phyloP scores from a whole-genome alignment of 1,284 basidiomycete genomes.

The Thelephora terrestris region DNA sequence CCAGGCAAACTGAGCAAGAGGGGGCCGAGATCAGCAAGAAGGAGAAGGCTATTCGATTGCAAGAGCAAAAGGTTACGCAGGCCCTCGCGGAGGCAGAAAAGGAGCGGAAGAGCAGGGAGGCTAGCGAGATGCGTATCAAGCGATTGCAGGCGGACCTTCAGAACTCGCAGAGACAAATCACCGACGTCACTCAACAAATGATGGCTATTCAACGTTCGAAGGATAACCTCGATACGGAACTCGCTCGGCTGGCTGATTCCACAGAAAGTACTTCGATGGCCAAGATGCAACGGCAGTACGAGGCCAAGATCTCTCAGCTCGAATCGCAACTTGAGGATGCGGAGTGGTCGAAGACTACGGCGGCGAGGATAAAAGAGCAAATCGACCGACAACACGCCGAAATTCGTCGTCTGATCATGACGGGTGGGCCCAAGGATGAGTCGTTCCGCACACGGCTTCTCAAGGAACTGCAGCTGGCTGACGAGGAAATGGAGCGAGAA shows the following conservation, averaged over 20 bases:
- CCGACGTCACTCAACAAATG: slow-evolving; percentile 44
- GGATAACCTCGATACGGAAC: slow-evolving; percentile 57
- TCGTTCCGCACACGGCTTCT: slow-evolving; percentile 57
- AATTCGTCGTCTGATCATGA: slow-evolving; percentile 54
- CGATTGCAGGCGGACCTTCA: slow-evolving; percentile 54
- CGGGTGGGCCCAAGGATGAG: slow-evolving; percentile 46
- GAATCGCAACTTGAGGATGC: slow-evolving; percentile 54
- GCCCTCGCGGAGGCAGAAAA: slow-evolving; percentile 52
- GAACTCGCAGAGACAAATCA: slow-evolving; percentile 38
- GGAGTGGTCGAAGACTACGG: slow-evolving; percentile 38
- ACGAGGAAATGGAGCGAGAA: slow-evolving; percentile 54
- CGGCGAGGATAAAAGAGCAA: slow-evolving; percentile 48
- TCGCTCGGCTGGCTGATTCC: slow-evolving; percentile 57
- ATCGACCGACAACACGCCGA: slow-evolving; percentile 64
- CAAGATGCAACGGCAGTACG: slow-evolving; percentile 57
- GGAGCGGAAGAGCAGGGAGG: slow-evolving; percentile 54
- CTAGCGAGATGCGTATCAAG: slow-evolving; percentile 48
- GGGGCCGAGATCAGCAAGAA: slow-evolving; percentile 55
- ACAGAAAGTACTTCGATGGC: slow-evolving; percentile 45
- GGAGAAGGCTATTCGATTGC: slow-evolving; percentile 52
- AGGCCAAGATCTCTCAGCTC: slow-evolving; percentile 52
- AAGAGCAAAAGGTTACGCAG: slow-evolving; percentile 48
- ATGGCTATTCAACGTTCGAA: slow-evolving; percentile 48
- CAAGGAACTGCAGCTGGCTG: slow-evolving; percentile 56
- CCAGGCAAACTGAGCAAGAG: slow-evolving; percentile 67